Conservation (phyloP, 371 early-diverging fungal species). For the Funneliformis caledonium region DNA sequence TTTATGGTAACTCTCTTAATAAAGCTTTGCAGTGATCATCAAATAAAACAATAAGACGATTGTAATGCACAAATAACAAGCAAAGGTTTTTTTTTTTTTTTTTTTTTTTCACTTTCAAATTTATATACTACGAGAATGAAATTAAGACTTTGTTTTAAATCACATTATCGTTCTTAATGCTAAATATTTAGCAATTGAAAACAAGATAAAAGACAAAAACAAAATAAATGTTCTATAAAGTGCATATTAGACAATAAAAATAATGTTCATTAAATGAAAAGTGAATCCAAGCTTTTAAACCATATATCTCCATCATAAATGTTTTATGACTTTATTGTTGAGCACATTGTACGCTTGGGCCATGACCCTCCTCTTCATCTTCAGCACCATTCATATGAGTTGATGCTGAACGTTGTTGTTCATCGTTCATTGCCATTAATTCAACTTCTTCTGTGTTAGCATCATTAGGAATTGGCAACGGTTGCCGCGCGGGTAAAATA, state of each 20-base stretch:
- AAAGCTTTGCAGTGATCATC: not conserved
- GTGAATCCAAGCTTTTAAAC: not conserved
- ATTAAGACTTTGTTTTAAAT: too few relatives aligned
- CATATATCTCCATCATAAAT: not conserved
- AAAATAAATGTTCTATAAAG: not conserved
- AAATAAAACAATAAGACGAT: not conserved
- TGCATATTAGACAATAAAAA: not conserved
- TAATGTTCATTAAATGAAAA: too few relatives aligned
- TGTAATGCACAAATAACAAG: not conserved
- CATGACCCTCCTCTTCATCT: constrained; percentile 65
- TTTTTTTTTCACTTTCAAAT: not conserved
- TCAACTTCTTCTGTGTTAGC: constrained; percentile 75
- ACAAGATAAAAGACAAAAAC: not conserved
- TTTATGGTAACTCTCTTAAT: too few relatives aligned
- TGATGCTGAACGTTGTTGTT: constrained; percentile 61
- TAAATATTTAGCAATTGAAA: not conserved
- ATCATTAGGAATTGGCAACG: constrained; percentile 39
- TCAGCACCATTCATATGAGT: constrained; percentile 47
- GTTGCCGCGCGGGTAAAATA: constrained; percentile 68
- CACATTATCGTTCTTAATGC: not conserved
- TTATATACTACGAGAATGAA: not conserved
- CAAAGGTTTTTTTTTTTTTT: not conserved
- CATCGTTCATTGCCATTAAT: constrained; percentile 76
- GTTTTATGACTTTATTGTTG: constrained; percentile 72
- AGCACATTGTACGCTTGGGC: constrained; percentile 93